phyloP scores from a whole-genome alignment of 2,329 filamentous ascomycete species.

The Pseudonectria buxi region DNA sequence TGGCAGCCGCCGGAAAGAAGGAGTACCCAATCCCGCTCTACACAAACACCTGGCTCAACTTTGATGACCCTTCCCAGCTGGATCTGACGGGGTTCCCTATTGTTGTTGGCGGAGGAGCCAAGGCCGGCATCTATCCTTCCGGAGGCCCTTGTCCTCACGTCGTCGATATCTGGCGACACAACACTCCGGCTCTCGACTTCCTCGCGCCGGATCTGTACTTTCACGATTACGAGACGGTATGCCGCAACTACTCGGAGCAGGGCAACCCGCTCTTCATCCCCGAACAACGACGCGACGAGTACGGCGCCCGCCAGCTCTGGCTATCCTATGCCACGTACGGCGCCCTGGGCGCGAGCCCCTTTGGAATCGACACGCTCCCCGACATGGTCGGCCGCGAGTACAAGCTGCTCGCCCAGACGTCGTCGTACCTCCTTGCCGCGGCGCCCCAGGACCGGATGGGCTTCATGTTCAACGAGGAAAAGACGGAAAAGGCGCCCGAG shows the following conservation, averaged over 20 bases:
- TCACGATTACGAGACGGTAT: conserved; percentile 39
- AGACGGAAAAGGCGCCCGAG: conserved; percentile 15
- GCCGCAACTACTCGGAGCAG: conserved; percentile 36
- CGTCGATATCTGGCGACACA: conserved; percentile 34
- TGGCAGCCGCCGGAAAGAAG: conserved; percentile 28
- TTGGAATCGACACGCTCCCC: conserved; percentile 32
- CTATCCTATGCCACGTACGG: conserved; percentile 33
- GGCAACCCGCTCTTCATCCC: conserved; percentile 44
- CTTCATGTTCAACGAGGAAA: conserved; percentile 32
- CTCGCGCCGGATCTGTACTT: conserved; percentile 43
- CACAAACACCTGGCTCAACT: conserved; percentile 32
- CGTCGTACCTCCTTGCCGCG: conserved; percentile 21
- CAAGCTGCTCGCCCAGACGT: conserved; percentile 24
- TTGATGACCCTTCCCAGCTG: conserved; percentile 23
- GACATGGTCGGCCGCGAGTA: conserved; percentile 25
- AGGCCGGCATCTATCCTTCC: conserved; percentile 31
- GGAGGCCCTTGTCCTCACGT: conserved; percentile 28
- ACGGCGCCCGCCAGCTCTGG: conserved; percentile 37
- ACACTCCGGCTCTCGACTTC: conserved; percentile 37
- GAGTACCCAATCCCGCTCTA: conserved; percentile 28
- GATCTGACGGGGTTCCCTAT: conserved; percentile 26
- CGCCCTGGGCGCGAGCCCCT: conserved; percentile 32
- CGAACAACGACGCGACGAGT: conserved; percentile 43
- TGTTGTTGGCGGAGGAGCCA: conserved; percentile 29
- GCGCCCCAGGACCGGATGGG: conserved; percentile 28